phyloP scores from a whole-genome alignment of 208 protist genomes.

The Crithidia sp. region DNA sequence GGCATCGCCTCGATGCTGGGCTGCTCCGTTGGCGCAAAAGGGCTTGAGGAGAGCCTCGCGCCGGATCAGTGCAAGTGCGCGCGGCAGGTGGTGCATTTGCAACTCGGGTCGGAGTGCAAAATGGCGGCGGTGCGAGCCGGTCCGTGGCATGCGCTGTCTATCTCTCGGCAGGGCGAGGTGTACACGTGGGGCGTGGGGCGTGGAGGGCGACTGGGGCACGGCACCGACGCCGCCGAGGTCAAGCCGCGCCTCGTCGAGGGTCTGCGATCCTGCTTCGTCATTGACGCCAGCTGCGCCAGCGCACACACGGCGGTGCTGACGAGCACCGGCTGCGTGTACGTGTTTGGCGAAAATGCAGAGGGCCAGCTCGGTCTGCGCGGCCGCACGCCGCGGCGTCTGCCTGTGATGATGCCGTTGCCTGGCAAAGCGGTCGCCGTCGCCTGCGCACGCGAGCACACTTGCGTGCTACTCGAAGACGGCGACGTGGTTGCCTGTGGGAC shows the following conservation, averaged over 20 bases:
- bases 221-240: conserved; percentile 38
- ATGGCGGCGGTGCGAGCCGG: conserved; percentile 52
- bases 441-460: conserved; percentile 66
- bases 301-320: conserved; percentile 71
- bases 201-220: conserved; percentile 72
- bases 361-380: conserved; percentile 66
- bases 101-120: neutral
- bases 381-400: conserved; percentile 23
- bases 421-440: conserved; percentile 55
- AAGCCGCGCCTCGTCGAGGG: conserved; percentile 56
- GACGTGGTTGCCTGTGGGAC: conserved; percentile 78
- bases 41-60: conserved; percentile 36
- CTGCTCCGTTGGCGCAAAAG: conserved; percentile 18
- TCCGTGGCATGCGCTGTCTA: conserved; percentile 61
- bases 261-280: conserved; percentile 39
- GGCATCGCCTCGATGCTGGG: conserved; percentile 61
- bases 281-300: conserved; percentile 66
- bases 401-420: conserved; percentile 47
- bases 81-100: conserved; percentile 38
- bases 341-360: conserved; percentile 71
- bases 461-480: conserved; percentile 65
- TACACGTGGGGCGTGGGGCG: conserved; percentile 76
- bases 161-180: conserved; percentile 55
- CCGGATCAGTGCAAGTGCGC: conserved; percentile 38
- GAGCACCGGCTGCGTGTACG: conserved; percentile 59